A percentile compares a stretch with the other conserved stretches of the same genome.
phyloP scores from a whole-genome alignment of 2,329 filamentous ascomycete species.

The Lizonia empirigonia region DNA sequence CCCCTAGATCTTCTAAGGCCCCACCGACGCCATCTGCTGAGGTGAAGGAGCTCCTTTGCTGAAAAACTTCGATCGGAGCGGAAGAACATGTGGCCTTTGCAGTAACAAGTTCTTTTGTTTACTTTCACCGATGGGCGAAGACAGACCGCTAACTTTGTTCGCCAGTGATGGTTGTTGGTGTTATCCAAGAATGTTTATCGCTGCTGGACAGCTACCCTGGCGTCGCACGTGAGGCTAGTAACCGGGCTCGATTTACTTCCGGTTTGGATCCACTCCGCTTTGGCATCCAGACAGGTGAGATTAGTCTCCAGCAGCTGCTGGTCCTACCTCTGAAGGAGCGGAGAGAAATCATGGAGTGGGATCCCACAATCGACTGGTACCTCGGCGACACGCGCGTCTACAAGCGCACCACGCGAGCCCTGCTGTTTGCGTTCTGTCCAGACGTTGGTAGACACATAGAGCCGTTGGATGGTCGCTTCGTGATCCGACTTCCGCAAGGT shows the following conservation, averaged over 20 bases:
- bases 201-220: background rate
- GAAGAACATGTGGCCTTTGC: background rate
- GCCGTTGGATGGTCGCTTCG: background rate
- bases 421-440: slow-evolving; percentile 6
- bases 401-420: slow-evolving; percentile 6
- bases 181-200: background rate
- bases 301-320: background rate
- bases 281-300: background rate
- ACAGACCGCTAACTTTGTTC: background rate
- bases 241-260: background rate
- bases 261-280: background rate
- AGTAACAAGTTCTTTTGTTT: background rate
- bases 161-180: background rate
- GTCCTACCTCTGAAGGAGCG: background rate
- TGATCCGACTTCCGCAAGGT: slow-evolving; percentile 1
- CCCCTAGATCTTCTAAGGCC: no score
- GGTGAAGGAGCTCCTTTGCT: background rate
- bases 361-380: slow-evolving; percentile 11
- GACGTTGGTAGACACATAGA: slow-evolving; percentile 3
- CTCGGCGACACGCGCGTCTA: slow-evolving; percentile 13
- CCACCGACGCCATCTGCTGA: background rate
- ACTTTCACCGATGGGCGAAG: background rate
- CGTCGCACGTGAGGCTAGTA: background rate
- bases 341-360: slow-evolving; percentile 1
- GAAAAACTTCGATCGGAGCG: background rate